These are phyloP conservation scores for Diutina catenulata DNA, from an alignment of 1,139 yeast genomes.

Conservation along the genomic window DNA sequence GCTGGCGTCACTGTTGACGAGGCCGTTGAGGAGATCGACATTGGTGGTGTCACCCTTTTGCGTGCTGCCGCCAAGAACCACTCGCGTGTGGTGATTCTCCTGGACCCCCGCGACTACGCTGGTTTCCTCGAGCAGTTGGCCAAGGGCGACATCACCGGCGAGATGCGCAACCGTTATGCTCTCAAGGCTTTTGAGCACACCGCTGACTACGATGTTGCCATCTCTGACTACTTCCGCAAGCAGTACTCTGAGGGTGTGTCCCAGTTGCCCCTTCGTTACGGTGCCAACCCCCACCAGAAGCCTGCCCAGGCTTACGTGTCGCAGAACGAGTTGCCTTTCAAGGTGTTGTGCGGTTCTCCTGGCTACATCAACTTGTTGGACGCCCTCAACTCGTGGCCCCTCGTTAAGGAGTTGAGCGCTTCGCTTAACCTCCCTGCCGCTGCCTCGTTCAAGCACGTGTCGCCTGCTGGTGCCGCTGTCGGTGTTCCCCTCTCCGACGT, in stretches of 20 bases:
- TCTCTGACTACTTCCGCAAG: conserved; percentile 94
- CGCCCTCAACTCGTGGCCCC: conserved; percentile 97
- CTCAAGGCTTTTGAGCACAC: conserved; percentile 97
- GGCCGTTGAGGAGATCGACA: conserved; percentile 97
- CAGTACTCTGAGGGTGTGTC: conserved; percentile 84
- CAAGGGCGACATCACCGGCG: conserved; percentile 59
- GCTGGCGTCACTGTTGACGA: conserved; percentile 92
- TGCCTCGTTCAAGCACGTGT: conserved; percentile 96
- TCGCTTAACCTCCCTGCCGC: conserved; percentile 96
- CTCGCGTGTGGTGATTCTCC: conserved; percentile 84
- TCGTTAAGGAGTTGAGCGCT: conserved; percentile 92
- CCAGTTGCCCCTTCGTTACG: conserved; percentile 91
- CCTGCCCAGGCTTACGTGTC: conserved; percentile 95
- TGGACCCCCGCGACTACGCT: conserved; percentile 91
- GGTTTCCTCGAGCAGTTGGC: conserved; percentile 71
- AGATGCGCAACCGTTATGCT: conserved; percentile 73
- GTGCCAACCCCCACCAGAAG: conserved; percentile 98
- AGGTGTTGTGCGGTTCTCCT: conserved; percentile 88
- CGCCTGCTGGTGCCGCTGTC: conserved; percentile 98
- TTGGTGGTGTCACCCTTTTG: conserved; percentile 94
- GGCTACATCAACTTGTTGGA: conserved; percentile 94
- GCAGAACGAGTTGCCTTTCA: conserved; percentile 83
- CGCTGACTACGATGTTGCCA: conserved; percentile 92
- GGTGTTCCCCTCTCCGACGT: conserved; percentile 84
- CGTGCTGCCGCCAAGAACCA: conserved; percentile 99